These are phyloP conservation scores for Heliocybe sulcata DNA, from an alignment of 1,284 basidiomycete genomes.

Conservation along the genomic window DNA sequence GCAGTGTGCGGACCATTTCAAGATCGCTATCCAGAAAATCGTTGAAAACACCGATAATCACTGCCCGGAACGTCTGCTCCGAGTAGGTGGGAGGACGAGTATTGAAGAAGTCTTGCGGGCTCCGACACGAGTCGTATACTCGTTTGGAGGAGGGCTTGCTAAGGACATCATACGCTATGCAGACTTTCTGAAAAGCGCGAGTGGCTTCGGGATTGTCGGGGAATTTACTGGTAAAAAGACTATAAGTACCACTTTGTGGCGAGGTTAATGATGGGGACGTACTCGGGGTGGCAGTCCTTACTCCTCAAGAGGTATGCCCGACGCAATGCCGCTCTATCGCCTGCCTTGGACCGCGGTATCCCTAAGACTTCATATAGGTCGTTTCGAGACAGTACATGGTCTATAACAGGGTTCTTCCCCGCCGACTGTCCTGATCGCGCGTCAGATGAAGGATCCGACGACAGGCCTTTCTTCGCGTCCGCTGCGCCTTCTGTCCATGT, in stretches of 20 bases:
- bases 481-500: slow-evolving; percentile 28
- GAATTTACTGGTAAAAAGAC: slow-evolving; percentile 48
- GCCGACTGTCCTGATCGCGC: slow-evolving; percentile 9
- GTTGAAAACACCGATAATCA: slow-evolving; percentile 67
- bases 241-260: slow-evolving; percentile 2
- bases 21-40: slow-evolving; percentile 83
- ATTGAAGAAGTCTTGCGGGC: slow-evolving; percentile 45
- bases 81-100: slow-evolving; percentile 44
- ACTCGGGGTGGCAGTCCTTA: slow-evolving; percentile 82
- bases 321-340: slow-evolving; percentile 58
- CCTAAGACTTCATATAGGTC: slow-evolving; percentile 32
- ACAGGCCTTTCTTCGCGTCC: slow-evolving; percentile 18
- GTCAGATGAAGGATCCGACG: neutral
- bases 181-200: slow-evolving; percentile 79
- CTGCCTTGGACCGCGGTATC: neutral
- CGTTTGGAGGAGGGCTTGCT: slow-evolving; percentile 64
- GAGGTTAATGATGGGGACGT: slow-evolving; percentile 19
- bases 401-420: slow-evolving; percentile 30
- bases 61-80: slow-evolving; percentile 72
- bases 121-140: slow-evolving; percentile 57
- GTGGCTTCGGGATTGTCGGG: slow-evolving; percentile 72
- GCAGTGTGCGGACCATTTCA: slow-evolving; percentile 68
- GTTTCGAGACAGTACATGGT: slow-evolving; percentile 44
- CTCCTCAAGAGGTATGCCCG: slow-evolving; percentile 74
- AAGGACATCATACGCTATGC: slow-evolving; percentile 76